These are phyloP conservation scores for Cotoneaster glaucophyllus DNA, from an alignment of 306 rosid species.

Conservation along the genomic window DNA sequence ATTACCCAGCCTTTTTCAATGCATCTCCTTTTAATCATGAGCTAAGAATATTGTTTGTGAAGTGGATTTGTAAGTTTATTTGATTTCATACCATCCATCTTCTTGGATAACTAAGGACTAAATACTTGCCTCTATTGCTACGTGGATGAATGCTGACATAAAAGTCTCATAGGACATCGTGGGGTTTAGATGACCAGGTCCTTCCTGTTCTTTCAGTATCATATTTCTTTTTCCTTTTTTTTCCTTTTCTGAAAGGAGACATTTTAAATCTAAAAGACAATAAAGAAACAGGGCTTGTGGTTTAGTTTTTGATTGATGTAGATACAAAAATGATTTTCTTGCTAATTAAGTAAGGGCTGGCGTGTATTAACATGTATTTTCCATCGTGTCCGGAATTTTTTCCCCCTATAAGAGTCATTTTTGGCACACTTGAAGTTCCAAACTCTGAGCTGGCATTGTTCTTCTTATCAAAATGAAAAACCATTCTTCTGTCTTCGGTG, in stretches of 20 bases:
- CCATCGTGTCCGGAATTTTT: no score
- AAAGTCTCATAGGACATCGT: neutral
- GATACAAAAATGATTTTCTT: no score
- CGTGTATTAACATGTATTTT: no score
- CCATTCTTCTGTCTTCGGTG: neutral
- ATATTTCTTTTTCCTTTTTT: neutral
- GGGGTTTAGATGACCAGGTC: neutral
- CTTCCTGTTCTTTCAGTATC: neutral
- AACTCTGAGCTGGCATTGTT: no score
- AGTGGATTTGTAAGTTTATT: neutral
- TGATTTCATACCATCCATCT: neutral
- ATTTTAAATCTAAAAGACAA: no score
- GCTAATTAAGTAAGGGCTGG: no score
- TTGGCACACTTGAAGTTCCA: no score
- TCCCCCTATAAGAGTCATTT: no score
- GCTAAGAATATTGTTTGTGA: neutral
- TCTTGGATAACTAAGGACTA: neutral
- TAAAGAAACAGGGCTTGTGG: no score
- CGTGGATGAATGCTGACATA: neutral
- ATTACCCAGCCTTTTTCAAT: neutral
- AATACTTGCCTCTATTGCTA: neutral
- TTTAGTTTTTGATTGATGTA: no score
- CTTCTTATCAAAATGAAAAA: neutral
- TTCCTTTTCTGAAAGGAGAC: no score
- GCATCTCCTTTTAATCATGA: neutral